Base-by-base conservation (phyloP, 768 basidiomycete genomes). In the Tricholoma sp. region DNA sequence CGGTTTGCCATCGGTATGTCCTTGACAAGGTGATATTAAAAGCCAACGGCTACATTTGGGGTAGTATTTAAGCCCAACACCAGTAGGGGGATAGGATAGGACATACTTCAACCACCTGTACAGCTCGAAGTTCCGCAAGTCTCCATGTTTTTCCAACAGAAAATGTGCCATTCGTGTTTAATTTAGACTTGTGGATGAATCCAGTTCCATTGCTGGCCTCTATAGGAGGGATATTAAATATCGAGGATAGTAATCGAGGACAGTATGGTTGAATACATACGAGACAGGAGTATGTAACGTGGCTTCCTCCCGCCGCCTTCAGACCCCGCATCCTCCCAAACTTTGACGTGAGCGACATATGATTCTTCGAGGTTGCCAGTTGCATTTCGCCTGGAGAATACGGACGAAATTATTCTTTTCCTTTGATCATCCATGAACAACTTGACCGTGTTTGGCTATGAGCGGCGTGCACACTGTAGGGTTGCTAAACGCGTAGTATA, bases 91-190 rank as follows among this genome's bases (percentile, higher is more conserved):
- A 64, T 46, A 18, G 59, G 52, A 41, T 63, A 61, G 49, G 24
- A 21, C 86, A 66, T 69, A 96, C 94, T 67, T 79, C 81, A 34
- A 81, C 58, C 49, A 96, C 87, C 61, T 95, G 87, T 46, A 99
- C 68, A 37, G 75, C 84, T 60, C 89, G 82, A 63, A 98, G 78
- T 71, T 98, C 95, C 41, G 83, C 70, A 50, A 98, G 73, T 58
- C 76, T 81, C 97, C 97, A 99, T 1, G 96, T 93, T 76, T 99
- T 99, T 5, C 97, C 97, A 50, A 98, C 92, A 7, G 94, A 97
- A 72, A 96, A 98, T 0, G 92, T 83, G 32, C 91, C 88, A 67
- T 98, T 98, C 43, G 88, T 86, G 69, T 99, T 98, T 61, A 92
- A 76, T 74, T 98, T 98, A 1, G 95, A 94, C 74, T 99, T 99